These are phyloP conservation scores for Eutrema japonicum DNA, from an alignment of 345 rosid genomes.

Conservation along the genomic window DNA sequence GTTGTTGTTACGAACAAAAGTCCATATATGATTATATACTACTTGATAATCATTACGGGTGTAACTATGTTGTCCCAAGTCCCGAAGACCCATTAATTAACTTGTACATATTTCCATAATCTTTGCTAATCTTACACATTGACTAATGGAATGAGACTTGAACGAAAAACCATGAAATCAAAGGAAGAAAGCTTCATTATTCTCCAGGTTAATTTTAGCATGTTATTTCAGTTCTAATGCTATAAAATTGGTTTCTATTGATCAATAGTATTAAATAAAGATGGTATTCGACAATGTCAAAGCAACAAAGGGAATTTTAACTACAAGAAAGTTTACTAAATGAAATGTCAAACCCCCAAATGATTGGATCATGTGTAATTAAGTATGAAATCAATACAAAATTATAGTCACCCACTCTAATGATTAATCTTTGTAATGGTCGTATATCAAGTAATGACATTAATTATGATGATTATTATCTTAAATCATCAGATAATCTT, in stretches of 20 bases:
- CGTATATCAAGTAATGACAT: slow-evolving; percentile 6
- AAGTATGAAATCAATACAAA: slow-evolving; percentile 3
- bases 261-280: neutral
- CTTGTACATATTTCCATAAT: neutral
- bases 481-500: slow-evolving; percentile 4
- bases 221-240: neutral
- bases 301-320: neutral
- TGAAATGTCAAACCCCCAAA: slow-evolving; percentile 37
- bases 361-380: slow-evolving; percentile 39
- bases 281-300: neutral
- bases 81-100: slow-evolving; percentile 8
- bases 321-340: neutral
- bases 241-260: neutral
- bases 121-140: slow-evolving; percentile 7
- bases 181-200: neutral
- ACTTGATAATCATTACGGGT: slow-evolving; percentile 24
- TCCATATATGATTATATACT: slow-evolving; percentile 24
- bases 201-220: neutral
- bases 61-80: slow-evolving; percentile 18
- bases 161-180: neutral
- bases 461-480: slow-evolving; percentile 16
- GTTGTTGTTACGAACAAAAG: slow-evolving; percentile 28
- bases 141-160: neutral
- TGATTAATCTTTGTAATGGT: slow-evolving; percentile 31
- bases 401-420: slow-evolving; percentile 25